Evolutionary conservation across 495 filamentous ascomycete genomes (phyloP), one percentile per base, ranked within the genome.

Genomic region (Chaetomium tenue): DNA sequence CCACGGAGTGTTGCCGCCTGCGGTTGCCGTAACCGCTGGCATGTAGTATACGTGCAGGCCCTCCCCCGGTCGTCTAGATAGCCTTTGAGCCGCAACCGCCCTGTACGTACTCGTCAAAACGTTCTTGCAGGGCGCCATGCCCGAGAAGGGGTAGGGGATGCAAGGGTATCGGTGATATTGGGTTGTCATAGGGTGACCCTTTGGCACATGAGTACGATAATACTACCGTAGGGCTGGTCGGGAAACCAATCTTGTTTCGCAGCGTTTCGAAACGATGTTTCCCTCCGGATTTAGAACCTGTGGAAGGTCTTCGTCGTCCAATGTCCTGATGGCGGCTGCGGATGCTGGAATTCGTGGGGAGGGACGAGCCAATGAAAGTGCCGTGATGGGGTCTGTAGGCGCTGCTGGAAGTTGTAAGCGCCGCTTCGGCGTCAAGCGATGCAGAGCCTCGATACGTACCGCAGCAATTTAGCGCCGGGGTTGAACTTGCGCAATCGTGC

Each of bases 361-460:
- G n/a, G 28, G 55, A 53, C 28, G 48, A 30, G 59, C 70, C 69
- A 70, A 72, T 71, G 56, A 62, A 37, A 58, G 53, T 28, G 64
- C 52, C 39, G 63, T 40, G 60, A 58, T 62, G 56, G 52, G 39
- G 55, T 54, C 42, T 56, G 55, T 18, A 65, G 20, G 42, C 56
- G 54, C 62, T 58, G 55, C 42, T 30, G 63, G 40, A 33, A 22
- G 22, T 53, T 56, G 62, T 72, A 72, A 72, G 66, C 68, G 70
- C 70, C 68, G 60, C 8, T 54, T 22, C 20, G 60, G 70, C 65
- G 70, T 63, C 47, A 58, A 63, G 47, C 63, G 30, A 68, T 47
- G 69, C 60, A 71, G 64, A 61, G 62, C 37, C 64, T 63, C 62
- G 65, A 54, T 16, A 47, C 33, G 9, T 59, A 16, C 56, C 39